A percentile compares a stretch with the other conserved stretches of the same genome.
Evolutionary conservation across 2,329 filamentous ascomycete species (phyloP).

Genomic region (Fusarium oligoseptatum): DNA sequence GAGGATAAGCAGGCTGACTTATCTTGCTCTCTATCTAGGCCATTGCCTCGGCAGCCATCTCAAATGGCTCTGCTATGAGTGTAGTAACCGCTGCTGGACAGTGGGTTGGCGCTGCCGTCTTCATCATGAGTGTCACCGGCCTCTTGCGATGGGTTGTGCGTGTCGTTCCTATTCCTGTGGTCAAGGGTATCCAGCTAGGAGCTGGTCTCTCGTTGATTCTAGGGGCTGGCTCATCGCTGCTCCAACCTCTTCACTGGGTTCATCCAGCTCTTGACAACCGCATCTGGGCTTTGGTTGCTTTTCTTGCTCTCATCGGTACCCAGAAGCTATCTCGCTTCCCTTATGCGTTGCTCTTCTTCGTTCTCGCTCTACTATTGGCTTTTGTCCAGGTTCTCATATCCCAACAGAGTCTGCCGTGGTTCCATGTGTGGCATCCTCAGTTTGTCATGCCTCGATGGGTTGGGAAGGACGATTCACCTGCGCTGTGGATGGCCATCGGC

Average conservation of each 20-base stretch:
- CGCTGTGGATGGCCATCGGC: constrained; percentile 76
- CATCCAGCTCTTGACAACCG: constrained; percentile 81
- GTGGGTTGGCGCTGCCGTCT: constrained; percentile 79
- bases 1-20: background rate
- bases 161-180: constrained; percentile 85
- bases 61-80: constrained; percentile 60
- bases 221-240: constrained; percentile 77
- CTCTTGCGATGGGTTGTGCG: constrained; percentile 79
- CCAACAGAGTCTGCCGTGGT: constrained; percentile 59
- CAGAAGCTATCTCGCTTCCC: constrained; percentile 77
- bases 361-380: constrained; percentile 76
- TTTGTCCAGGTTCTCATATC: constrained; percentile 54
- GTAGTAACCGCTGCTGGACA: constrained; percentile 84
- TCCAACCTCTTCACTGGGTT: constrained; percentile 77
- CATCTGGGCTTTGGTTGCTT: constrained; percentile 81
- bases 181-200: constrained; percentile 95
- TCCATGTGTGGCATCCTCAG: constrained; percentile 72
- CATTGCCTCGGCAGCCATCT: constrained; percentile 91
- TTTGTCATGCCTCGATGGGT: constrained; percentile 55
- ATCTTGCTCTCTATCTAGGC: constrained; percentile 61
- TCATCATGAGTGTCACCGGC: constrained; percentile 83
- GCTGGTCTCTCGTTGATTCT: constrained; percentile 87
- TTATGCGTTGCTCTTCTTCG: constrained; percentile 81
- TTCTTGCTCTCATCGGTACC: constrained; percentile 77
- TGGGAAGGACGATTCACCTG: constrained; percentile 45